These are phyloP conservation scores for Collybia sp. DNA, from an alignment of 768 basidiomycete species.

Conservation along the genomic window DNA sequence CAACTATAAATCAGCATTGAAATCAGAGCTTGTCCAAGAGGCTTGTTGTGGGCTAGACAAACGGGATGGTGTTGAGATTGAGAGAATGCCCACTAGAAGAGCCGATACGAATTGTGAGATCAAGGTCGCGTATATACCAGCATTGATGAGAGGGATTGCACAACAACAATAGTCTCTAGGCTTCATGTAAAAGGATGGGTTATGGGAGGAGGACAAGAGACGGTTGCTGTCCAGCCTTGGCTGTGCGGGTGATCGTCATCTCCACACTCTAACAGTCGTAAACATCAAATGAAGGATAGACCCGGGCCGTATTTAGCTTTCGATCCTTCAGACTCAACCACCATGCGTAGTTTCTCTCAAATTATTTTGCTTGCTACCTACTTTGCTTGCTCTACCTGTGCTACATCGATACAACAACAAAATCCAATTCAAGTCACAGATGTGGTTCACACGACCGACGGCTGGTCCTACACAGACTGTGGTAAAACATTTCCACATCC, in stretches of 20 bases:
- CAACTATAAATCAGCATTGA: slow-evolving; percentile 45
- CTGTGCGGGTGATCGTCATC: background rate
- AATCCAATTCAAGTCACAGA: slow-evolving; percentile 18
- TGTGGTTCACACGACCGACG: slow-evolving; percentile 28
- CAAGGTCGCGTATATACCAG: slow-evolving; percentile 81
- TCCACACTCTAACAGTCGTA: background rate
- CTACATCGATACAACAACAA: slow-evolving; percentile 16
- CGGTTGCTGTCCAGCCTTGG: background rate
- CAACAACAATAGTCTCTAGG: slow-evolving; percentile 89
- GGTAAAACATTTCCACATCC: slow-evolving; percentile 37
- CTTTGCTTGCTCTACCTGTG: slow-evolving; percentile 13
- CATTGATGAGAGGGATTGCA: slow-evolving; percentile 86
- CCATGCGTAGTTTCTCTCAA: slow-evolving; percentile 19
- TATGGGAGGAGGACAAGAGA: slow-evolving; percentile 2
- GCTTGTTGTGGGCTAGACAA: slow-evolving; percentile 21
- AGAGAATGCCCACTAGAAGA: slow-evolving; percentile 64
- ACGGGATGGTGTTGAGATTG: slow-evolving; percentile 80
- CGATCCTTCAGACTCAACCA: slow-evolving; percentile 6
- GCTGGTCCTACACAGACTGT: slow-evolving; percentile 71
- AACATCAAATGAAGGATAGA: background rate
- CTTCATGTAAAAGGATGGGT: slow-evolving; percentile 49
- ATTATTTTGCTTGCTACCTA: slow-evolving; percentile 16
- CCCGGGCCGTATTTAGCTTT: slow-evolving; percentile 14
- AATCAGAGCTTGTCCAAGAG: slow-evolving; percentile 1
- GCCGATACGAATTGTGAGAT: slow-evolving; percentile 70